Evolutionary conservation across 2,329 filamentous ascomycete species (phyloP).

Genomic region (Aspergillus sp.): DNA sequence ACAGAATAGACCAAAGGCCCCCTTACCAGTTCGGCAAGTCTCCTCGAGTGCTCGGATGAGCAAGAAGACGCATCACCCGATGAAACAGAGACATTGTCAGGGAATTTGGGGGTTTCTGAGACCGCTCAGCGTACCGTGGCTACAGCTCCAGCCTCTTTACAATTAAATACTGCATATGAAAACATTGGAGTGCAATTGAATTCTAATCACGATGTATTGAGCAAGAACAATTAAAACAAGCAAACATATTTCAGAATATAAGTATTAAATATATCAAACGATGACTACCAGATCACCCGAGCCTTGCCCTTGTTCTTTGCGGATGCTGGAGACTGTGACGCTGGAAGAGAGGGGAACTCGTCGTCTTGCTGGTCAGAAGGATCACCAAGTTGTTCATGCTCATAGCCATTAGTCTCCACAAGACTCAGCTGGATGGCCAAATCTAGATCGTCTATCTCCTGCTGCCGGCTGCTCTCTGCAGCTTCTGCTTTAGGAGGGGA

Average conservation of each 20-base stretch:
- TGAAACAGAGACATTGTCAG: not conserved
- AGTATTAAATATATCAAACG: not conserved
- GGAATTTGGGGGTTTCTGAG: not conserved
- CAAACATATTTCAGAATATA: not conserved
- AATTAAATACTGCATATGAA: not conserved
- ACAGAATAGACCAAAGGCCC: not conserved
- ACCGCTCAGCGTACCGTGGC: too few species aligned
- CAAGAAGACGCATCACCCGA: not conserved
- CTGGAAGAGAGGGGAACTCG: conserved; percentile 33
- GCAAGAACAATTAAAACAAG: not conserved
- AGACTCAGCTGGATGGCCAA: conserved; percentile 63
- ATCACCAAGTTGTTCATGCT: conserved; percentile 34
- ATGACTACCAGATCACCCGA: conserved; percentile 22
- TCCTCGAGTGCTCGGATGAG: not conserved
- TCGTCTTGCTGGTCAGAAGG: conserved; percentile 23
- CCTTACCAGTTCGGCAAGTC: not conserved
- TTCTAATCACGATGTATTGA: not conserved
- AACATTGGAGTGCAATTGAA: not conserved
- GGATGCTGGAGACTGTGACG: conserved; percentile 24
- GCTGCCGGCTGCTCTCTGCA: conserved; percentile 40
- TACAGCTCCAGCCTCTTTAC: too few species aligned
- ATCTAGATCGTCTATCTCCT: conserved; percentile 59
- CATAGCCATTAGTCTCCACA: conserved; percentile 56
- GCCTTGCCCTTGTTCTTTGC: conserved; percentile 36
- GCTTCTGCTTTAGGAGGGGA: conserved; percentile 19